Conservation (phyloP, 75 land plant genomes). For the Adiantum capillusveneris region DNA sequence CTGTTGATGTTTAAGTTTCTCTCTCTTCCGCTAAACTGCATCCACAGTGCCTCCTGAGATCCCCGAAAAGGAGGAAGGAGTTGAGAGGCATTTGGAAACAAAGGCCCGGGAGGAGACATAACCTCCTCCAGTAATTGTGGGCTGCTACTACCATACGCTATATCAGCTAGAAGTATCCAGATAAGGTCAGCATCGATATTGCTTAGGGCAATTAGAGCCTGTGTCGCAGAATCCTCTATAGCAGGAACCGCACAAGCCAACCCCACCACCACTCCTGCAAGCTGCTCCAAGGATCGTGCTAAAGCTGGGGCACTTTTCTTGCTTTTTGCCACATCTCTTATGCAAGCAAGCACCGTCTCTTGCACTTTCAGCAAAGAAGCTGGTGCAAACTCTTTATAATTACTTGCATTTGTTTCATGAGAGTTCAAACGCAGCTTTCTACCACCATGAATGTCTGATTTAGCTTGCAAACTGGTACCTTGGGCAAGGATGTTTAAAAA, state of each 20-base stretch:
- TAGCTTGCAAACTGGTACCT: constrained; percentile 12
- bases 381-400: constrained; percentile 12
- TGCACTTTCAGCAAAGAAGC: constrained; percentile 26
- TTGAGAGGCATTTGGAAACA: constrained; percentile 15
- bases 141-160: constrained; percentile 19
- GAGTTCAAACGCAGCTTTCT: constrained; percentile 7
- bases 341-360: constrained; percentile 24
- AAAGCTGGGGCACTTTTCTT: constrained; percentile 26
- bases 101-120: constrained; percentile 9
- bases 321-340: constrained; percentile 15
- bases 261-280: constrained; percentile 26
- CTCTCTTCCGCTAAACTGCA: constrained; percentile 14
- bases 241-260: constrained; percentile 20
- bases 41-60: constrained; percentile 22
- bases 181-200: constrained; percentile 26
- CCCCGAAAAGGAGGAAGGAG: constrained; percentile 20
- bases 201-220: constrained; percentile 24
- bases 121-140: background rate
- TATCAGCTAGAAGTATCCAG: constrained; percentile 31
- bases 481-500: constrained; percentile 17
- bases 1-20: constrained; percentile 3
- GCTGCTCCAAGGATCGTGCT: constrained; percentile 8
- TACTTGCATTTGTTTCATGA: constrained; percentile 1
- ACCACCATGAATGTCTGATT: background rate
- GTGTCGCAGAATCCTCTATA: constrained; percentile 15